Evolutionary conservation across 2,329 filamentous ascomycete species (phyloP), one percentile per base, ranked within the genome.

Genomic region (Simplicillium sp.): DNA sequence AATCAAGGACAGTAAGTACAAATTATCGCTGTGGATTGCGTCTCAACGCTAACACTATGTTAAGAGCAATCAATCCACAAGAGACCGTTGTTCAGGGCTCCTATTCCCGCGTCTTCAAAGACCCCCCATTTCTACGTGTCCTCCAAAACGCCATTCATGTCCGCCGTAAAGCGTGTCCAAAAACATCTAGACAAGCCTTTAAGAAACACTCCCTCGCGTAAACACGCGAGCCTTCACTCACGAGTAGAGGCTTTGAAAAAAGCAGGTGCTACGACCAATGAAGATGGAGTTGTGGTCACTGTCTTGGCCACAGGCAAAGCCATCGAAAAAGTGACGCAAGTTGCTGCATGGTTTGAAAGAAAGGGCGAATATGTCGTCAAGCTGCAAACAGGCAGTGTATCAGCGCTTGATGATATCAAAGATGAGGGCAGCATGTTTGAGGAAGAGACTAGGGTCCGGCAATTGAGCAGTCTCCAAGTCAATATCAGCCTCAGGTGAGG

Each of bases 391-490:
- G 71, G 74, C 42, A 84, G 72, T 38, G 66, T 83, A 13, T 68
- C 67, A n/a, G 74, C 78, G 3, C 68, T 87, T 35, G 83, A 88
- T 53, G 82, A 87, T 56, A 62, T 87, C 25, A 62, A 78, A 12
- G 53, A 54, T 1, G 62, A 61, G 15, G 62, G 58, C 1, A 65
- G 58, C 1, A 61, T 59, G 1, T 55, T 47, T 7, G 62, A 62
- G 37, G 57, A 61, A 29, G 58, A 60, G 39, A 66, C 56, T 18
- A 56, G 73, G 14, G 52, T 68, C 13, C 60, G 73, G 46, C 68
- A 66, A 55, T 48, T 77, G 41, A 77, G 71, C 47, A 69, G 63
- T 29, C 51, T 77, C 29, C 71, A 76, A 53, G 65, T 70, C 9
- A 61, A 58, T 7, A 63, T 77, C 33, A 58, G 58, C 40, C 56